Conservation (phyloP, 2,329 filamentous ascomycete species). For the Beauveria bassiana region DNA sequence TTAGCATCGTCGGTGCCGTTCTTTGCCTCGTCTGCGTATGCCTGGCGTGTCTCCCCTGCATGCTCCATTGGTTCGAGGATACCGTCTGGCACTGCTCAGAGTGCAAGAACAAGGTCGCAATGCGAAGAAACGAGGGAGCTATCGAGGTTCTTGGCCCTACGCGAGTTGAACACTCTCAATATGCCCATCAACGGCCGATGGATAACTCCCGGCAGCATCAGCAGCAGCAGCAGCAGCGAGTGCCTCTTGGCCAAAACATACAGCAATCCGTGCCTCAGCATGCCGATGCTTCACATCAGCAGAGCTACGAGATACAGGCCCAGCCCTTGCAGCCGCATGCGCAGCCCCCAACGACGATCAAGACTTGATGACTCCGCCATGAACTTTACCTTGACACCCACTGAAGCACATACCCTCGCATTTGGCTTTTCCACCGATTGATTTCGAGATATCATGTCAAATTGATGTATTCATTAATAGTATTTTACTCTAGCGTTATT, state of each 20-base stretch:
- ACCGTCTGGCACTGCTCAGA: constrained; percentile 21
- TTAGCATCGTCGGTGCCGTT: constrained; percentile 20
- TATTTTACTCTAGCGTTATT: background rate
- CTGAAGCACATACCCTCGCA: background rate
- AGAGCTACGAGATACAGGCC: background rate
- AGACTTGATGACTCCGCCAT: background rate
- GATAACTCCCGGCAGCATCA: constrained; percentile 1
- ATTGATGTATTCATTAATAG: background rate
- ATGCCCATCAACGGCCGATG: constrained; percentile 9
- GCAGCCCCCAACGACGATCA: background rate
- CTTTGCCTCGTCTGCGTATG: constrained; percentile 26
- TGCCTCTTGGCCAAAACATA: background rate
- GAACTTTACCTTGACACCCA: background rate
- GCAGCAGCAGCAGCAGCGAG: background rate
- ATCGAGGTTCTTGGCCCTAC: constrained; percentile 18
- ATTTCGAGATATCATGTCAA: background rate
- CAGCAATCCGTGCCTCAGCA: background rate
- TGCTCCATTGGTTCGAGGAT: constrained; percentile 26
- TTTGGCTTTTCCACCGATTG: background rate
- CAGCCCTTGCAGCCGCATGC: background rate
- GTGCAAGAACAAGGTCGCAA: constrained; percentile 24
- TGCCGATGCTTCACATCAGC: background rate
- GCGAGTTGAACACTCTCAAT: constrained; percentile 11
- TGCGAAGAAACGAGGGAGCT: constrained; percentile 14
- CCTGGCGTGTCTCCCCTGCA: constrained; percentile 24